phyloP scores from a whole-genome alignment of 345 rosid genomes.

The Syzygium oleosum region DNA sequence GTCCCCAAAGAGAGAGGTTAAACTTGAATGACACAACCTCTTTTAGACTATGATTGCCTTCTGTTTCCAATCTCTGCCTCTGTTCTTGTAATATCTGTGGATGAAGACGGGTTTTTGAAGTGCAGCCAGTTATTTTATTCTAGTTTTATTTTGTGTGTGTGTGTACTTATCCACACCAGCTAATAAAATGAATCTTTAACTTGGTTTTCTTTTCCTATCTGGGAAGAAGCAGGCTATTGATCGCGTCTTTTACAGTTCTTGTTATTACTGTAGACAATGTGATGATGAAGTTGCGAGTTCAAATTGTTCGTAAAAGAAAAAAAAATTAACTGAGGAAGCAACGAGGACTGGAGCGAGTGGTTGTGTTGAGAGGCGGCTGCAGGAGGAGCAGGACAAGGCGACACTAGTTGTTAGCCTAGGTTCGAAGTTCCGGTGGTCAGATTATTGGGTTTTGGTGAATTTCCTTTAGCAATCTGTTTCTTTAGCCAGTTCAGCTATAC shows the following conservation, averaged over 20 bases:
- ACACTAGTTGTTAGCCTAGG: not conserved
- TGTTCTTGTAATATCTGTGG: not conserved
- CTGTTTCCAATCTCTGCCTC: not conserved
- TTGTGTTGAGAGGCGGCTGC: not conserved
- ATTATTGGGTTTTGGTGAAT: not conserved
- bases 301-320: not conserved
- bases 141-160: not conserved
- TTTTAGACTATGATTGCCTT: not conserved
- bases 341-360: not conserved
- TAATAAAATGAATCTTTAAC: not conserved
- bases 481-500: not conserved
- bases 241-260: not conserved
- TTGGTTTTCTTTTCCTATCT: not conserved
- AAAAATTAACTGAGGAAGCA: not conserved
- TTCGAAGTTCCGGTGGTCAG: not conserved
- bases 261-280: not conserved
- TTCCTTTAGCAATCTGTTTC: not conserved
- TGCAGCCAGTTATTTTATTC: not conserved
- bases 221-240: not conserved
- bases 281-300: not conserved
- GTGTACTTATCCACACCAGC: not conserved
- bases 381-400: not conserved
- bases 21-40: constrained; percentile 34
- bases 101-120: not conserved
- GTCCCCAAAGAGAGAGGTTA: constrained; percentile 66